Percentiles rank a stretch among this genome's conserved stretches.
Conservation (phyloP, 2,329 filamentous ascomycete genomes). For the Beauveria varroae region DNA sequence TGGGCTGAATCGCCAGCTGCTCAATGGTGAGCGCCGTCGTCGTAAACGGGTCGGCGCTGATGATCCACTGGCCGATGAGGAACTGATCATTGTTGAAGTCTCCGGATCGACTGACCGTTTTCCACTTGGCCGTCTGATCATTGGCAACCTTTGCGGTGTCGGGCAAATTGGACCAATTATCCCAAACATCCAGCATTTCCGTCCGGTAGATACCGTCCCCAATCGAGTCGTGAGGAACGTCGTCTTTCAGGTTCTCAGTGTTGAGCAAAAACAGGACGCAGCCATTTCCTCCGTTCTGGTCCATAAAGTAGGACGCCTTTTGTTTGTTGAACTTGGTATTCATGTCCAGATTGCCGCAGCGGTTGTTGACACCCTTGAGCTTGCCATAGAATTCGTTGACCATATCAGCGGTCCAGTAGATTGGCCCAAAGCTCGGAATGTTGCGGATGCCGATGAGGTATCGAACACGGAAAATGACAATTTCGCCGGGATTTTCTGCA, state of each 20-base stretch:
- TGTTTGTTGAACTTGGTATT: conserved; percentile 20
- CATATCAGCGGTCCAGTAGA: conserved; percentile 29
- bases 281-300: conserved; percentile 23
- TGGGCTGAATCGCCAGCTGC: conserved; percentile 23
- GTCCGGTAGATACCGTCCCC: conserved; percentile 24
- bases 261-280: conserved; percentile 27
- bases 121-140: conserved; percentile 18
- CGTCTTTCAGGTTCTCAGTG: conserved; percentile 15
- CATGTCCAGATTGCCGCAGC: conserved; percentile 23
- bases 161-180: conserved; percentile 24
- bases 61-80: conserved; percentile 26
- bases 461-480: conserved; percentile 39
- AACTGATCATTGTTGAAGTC: conserved; percentile 18
- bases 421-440: conserved; percentile 19
- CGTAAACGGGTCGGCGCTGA: conserved; percentile 20
- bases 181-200: conserved; percentile 18
- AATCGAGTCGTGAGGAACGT: conserved; percentile 18
- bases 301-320: conserved; percentile 22
- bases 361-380: conserved; percentile 33
- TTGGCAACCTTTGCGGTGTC: conserved; percentile 19
- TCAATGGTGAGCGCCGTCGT: conserved; percentile 21
- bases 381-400: conserved; percentile 35
- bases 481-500: conserved; percentile 32
- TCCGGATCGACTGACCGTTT: conserved; percentile 16
- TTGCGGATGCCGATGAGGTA: conserved; percentile 34